Evolutionary conservation across 2,329 filamentous ascomycete species (phyloP), one percentile per base, ranked within the genome.

Genomic region (Botrytis medusae): DNA sequence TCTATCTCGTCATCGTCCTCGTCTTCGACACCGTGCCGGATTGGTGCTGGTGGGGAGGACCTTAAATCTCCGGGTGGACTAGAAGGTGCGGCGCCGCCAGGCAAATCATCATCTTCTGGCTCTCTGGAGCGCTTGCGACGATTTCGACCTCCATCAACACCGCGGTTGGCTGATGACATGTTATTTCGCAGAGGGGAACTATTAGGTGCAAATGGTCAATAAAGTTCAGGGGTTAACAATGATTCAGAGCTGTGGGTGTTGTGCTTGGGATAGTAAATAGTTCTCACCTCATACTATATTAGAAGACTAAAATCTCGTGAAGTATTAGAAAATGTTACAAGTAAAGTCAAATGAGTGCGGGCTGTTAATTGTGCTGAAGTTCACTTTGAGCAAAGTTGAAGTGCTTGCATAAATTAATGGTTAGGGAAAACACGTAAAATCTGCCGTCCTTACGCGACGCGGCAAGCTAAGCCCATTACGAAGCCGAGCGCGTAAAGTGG

Each of bases 151-250:
- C 72, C 84, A 29, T 83, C 83, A 73, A 87, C 82, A 71, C 93
- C 93, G 78, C 93, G 90, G 83, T 97, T 97, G 79, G 91, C 94
- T 77, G 94, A 95, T 74, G 91, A 90, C 86, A 93, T 92, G 84
- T 91, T 94, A 78, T 90, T 87, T 83, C 92, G 91, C 75, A 97
- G 87, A 81, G 95, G 94, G 82, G 94, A 97, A 86, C 93, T 97
- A 81, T 70, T 22, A 25, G 57, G 62, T 79, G 79, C 78, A 80
- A 81, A 78, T 70, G 81, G 78, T 64, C 18, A 57, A 42, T 34
- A 42, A 61, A 20, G 18, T 69, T 67, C 64, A 62, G 54, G 20
- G 37, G 68, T 72, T 67, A 64, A 63, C 16, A 42, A 71, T 61
- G 73, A 73, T 71, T 44, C 22, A 14, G n/a, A 29, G 64, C 14